phyloP scores from a whole-genome alignment of 352 stramenopile genomes.

The Sclerospora graminicola region DNA sequence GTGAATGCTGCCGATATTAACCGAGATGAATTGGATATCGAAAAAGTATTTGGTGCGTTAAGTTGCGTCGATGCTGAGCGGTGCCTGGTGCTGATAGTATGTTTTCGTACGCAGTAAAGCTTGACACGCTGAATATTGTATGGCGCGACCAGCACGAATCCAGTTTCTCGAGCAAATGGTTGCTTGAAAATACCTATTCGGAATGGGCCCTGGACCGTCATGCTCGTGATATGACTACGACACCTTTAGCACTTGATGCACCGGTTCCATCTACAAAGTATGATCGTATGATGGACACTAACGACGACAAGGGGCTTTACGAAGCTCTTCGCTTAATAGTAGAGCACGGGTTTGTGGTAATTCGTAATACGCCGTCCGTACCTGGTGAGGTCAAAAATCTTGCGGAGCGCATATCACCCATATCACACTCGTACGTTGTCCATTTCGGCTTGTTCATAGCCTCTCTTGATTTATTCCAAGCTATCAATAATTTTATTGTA shows the following conservation, averaged over 20 bases:
- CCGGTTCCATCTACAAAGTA: slow-evolving; percentile 53
- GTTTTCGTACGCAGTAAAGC: slow-evolving; percentile 37
- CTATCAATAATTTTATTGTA: slow-evolving; percentile 5
- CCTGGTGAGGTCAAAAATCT: slow-evolving; percentile 53
- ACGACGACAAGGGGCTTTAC: slow-evolving; percentile 56
- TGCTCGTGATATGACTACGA: slow-evolving; percentile 37
- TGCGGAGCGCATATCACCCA: slow-evolving; percentile 63
- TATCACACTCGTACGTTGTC: slow-evolving; percentile 65
- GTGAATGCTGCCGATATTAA: slow-evolving; percentile 65
- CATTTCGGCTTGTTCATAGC: not conserved
- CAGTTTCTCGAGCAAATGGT: slow-evolving; percentile 53
- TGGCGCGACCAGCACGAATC: slow-evolving; percentile 66
- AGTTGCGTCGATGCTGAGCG: not conserved
- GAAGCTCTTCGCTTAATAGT: slow-evolving; percentile 57
- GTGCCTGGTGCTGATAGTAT: not conserved
- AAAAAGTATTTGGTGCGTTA: slow-evolving; percentile 56
- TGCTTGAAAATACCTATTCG: slow-evolving; percentile 76
- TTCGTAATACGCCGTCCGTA: slow-evolving; percentile 58
- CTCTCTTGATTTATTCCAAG: not conserved
- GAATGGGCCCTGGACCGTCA: slow-evolving; percentile 34
- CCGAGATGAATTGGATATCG: slow-evolving; percentile 42
- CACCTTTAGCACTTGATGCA: slow-evolving; percentile 30
- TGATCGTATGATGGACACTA: slow-evolving; percentile 47
- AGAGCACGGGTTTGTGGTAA: slow-evolving; percentile 59
- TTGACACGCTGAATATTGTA: slow-evolving; percentile 54